Percentiles rank a stretch among this genome's conserved stretches.
Conservation (phyloP, 2,329 filamentous ascomycete genomes). For the Rhinocladiella similis region DNA sequence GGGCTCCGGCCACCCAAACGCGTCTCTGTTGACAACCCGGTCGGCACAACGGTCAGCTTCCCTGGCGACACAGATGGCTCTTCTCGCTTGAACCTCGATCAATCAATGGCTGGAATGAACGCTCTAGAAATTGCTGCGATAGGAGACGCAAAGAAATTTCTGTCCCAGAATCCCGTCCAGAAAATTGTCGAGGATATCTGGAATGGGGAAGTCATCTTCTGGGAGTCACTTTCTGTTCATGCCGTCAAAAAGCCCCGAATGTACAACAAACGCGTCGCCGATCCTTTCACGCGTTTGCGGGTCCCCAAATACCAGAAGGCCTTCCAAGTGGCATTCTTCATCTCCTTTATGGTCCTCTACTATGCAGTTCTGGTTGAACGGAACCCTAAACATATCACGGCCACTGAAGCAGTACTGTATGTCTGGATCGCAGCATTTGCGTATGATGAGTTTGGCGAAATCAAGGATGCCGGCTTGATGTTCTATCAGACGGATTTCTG, state of each 20-base stretch:
- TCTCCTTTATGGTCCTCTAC: slow-evolving; percentile 74
- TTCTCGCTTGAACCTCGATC: slow-evolving; percentile 59
- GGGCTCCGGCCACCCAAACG: slow-evolving; percentile 20
- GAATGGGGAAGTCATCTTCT: slow-evolving; percentile 84
- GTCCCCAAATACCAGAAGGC: slow-evolving; percentile 83
- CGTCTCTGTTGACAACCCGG: slow-evolving; percentile 10
- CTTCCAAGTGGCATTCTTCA: slow-evolving; percentile 81
- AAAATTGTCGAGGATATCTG: slow-evolving; percentile 82
- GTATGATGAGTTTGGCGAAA: slow-evolving; percentile 84
- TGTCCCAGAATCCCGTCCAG: slow-evolving; percentile 77
- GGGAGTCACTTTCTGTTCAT: slow-evolving; percentile 73
- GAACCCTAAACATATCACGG: slow-evolving; percentile 64
- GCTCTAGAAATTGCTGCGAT: slow-evolving; percentile 84
- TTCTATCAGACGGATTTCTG: slow-evolving; percentile 85
- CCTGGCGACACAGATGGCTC: slow-evolving; percentile 4
- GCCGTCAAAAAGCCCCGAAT: slow-evolving; percentile 74
- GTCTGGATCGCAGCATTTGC: slow-evolving; percentile 85
- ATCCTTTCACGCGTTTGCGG: slow-evolving; percentile 72
- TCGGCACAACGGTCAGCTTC: slow-evolving; percentile 9
- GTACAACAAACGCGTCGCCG: slow-evolving; percentile 67
- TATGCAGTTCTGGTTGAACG: slow-evolving; percentile 81
- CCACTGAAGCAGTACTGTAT: slow-evolving; percentile 72
- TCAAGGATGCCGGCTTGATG: slow-evolving; percentile 79
- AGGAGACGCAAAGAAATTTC: slow-evolving; percentile 78
- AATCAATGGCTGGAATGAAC: slow-evolving; percentile 75